phyloP scores from a whole-genome alignment of 768 basidiomycete genomes.

The Tephrocybe rancida region DNA sequence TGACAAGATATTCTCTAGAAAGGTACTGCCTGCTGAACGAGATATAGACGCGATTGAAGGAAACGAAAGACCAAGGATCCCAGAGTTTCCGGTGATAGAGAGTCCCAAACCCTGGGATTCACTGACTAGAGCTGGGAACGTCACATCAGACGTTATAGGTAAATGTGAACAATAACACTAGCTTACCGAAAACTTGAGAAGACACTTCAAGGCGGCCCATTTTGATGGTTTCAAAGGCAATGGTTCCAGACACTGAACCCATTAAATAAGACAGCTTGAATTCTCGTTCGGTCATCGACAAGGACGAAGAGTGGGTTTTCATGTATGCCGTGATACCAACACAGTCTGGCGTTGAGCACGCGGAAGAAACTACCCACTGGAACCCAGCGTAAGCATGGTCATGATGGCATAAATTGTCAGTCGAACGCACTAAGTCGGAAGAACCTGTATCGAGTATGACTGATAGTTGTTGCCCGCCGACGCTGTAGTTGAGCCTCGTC shows the following conservation, averaged over 20 bases:
- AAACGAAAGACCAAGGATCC: constrained; percentile 48
- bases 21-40: constrained; percentile 39
- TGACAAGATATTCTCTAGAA: constrained; percentile 51
- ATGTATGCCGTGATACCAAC: constrained; percentile 42
- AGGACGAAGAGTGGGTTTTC: constrained; percentile 27
- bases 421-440: constrained; percentile 48
- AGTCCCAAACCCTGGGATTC: constrained; percentile 45
- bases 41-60: constrained; percentile 48
- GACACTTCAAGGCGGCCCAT: constrained; percentile 47
- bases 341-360: constrained; percentile 49
- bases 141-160: background rate
- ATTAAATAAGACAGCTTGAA: constrained; percentile 55
- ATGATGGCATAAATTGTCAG: background rate
- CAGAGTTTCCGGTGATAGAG: constrained; percentile 43
- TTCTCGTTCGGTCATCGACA: constrained; percentile 29
- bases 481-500: constrained; percentile 17
- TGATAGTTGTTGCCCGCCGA: constrained; percentile 45
- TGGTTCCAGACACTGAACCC: constrained; percentile 48
- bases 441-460: constrained; percentile 60
- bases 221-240: constrained; percentile 47
- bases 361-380: constrained; percentile 54
- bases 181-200: constrained; percentile 37
- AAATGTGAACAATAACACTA: background rate
- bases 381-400: background rate
- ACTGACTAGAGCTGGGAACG: constrained; percentile 35